Conservation (phyloP, 768 basidiomycete genomes). For the Jaapia argillacea region DNA sequence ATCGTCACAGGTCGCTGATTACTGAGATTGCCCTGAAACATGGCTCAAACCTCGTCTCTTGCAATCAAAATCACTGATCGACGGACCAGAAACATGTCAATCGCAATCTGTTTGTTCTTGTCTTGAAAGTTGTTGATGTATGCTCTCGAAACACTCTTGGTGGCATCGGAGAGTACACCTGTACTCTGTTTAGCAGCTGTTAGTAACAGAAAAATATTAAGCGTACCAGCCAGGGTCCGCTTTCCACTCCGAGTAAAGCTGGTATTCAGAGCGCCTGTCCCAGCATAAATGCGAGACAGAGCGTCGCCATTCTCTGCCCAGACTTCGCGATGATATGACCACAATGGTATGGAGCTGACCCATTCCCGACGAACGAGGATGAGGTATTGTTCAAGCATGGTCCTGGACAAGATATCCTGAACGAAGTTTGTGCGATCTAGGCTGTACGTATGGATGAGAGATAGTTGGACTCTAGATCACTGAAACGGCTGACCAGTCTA, state of each 20-base stretch:
- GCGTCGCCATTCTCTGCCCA: slow-evolving; percentile 98
- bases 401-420: slow-evolving; percentile 86
- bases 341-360: slow-evolving; percentile 57
- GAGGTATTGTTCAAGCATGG: slow-evolving; percentile 76
- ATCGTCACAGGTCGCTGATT: slow-evolving; percentile 83
- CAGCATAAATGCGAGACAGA: slow-evolving; percentile 89
- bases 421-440: slow-evolving; percentile 96
- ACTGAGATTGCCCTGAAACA: slow-evolving; percentile 86
- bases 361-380: slow-evolving; percentile 70
- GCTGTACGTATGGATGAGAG: slow-evolving; percentile 29
- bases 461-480: neutral
- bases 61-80: neutral
- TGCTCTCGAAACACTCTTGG: slow-evolving; percentile 90
- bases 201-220: neutral
- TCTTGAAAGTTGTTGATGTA: slow-evolving; percentile 99
- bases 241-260: slow-evolving; percentile 94
- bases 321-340: slow-evolving; percentile 83
- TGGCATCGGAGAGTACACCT: slow-evolving; percentile 92
- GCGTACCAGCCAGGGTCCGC: slow-evolving; percentile 74
- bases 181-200: slow-evolving; percentile 11
- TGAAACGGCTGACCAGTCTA: slow-evolving; percentile 68
- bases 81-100: slow-evolving; percentile 89
- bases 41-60: too few species aligned
- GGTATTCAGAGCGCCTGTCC: slow-evolving; percentile 88
- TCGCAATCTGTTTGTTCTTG: slow-evolving; percentile 85